Evolutionary conservation across 768 basidiomycete genomes (phyloP), one percentile per base, ranked within the genome.

Genomic region (Suillus plorans): DNA sequence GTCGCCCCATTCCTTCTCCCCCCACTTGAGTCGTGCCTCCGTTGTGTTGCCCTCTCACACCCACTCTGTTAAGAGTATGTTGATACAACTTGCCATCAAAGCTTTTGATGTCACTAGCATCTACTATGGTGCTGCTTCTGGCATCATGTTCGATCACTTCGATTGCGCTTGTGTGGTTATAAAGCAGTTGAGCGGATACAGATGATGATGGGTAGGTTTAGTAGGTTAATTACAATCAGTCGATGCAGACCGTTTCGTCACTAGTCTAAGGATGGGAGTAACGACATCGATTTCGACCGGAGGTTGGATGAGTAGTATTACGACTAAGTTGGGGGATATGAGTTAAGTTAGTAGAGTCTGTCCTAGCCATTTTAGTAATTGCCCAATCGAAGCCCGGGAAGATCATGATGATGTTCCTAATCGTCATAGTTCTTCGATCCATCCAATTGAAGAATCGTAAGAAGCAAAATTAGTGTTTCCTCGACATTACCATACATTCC

Each of bases 121-220:
- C 41, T 76, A 74, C 0, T 3, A 28, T 0, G 77, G 70, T 5
- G 73, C 80, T 3, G 66, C 68, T n/a, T 78, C 82, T 1, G 91
- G 91, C 0, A 92, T 94, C 78, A 84, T 87, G 7, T 94, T 94
- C 71, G 92, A 94, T 74, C 89, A 91, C 67, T 94, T 94, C 80
- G 89, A 94, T 28, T 86, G 92, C 63, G 91, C 90, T 28, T 94
- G 92, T 69, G 92, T 94, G 64, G 89, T 87, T 13, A 84, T 92
- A 65, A 92, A 90, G 79, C 89, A 91, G 73, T 80, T 92, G 68
- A 86, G 84, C 44, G 91, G 94, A 94, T 68, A 80, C 82, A 37
- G 84, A 94, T 68, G 74, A 82, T 4, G 82, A 85, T 75, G 88
- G 72, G 76, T 72, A 79, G 85, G 60, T 85, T n/a, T n/a, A n/a